Percentiles rank a stretch among this genome's conserved stretches.
phyloP scores from a whole-genome alignment of 345 rosid genomes.

The Eucalyptus fibrosa region DNA sequence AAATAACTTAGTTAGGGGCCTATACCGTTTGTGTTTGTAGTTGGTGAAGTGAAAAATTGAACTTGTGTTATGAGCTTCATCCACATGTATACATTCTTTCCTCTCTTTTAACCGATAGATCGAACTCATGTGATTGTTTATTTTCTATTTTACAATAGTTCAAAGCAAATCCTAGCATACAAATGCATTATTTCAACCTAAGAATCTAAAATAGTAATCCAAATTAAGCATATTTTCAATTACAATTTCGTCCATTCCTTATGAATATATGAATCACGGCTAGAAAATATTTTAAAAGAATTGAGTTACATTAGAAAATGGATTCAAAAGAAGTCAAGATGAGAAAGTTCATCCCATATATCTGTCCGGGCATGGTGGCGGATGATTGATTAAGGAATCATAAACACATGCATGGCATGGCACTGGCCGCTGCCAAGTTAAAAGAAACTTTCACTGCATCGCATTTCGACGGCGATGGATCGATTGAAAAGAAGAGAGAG shows the following conservation, averaged over 20 bases:
- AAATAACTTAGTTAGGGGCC: neutral
- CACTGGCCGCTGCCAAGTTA: neutral
- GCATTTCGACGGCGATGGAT: neutral
- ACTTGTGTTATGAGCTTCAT: neutral
- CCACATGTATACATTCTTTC: neutral
- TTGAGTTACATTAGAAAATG: neutral
- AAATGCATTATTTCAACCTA: neutral
- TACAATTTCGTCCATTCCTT: neutral
- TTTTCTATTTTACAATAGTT: neutral
- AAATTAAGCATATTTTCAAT: neutral
- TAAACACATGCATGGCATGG: neutral
- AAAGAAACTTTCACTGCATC: neutral
- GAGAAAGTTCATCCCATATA: neutral
- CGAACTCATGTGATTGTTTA: neutral
- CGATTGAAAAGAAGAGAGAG: neutral
- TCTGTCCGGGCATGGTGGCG: neutral
- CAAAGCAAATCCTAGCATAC: neutral
- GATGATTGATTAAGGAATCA: neutral
- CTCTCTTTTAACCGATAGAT: neutral
- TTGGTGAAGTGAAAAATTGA: neutral
- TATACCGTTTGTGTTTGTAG: neutral
- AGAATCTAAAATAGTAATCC: neutral
- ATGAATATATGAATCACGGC: neutral
- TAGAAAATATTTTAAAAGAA: neutral
- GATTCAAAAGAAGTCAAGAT: neutral